phyloP scores from a whole-genome alignment of 2,329 filamentous ascomycete species.

The Pseudogymnoascus sp. region DNA sequence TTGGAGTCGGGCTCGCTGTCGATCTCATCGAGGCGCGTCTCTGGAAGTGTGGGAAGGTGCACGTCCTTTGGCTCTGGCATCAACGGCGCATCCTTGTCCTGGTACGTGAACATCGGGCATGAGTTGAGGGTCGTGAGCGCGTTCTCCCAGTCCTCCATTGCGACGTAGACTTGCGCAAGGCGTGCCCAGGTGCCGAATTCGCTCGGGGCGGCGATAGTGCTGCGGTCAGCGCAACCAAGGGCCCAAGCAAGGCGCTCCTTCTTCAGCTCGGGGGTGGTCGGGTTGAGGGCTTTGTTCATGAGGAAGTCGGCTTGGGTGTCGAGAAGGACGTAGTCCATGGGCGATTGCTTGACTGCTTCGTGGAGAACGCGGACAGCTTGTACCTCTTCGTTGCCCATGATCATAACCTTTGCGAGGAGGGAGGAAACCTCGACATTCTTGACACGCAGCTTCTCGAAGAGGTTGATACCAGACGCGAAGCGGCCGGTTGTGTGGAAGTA shows the following conservation, averaged over 20 bases:
- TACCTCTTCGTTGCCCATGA: slow-evolving; percentile 97
- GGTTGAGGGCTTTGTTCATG: slow-evolving; percentile 67
- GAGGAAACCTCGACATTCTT: slow-evolving; percentile 93
- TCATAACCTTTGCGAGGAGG: slow-evolving; percentile 79
- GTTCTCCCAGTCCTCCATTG: slow-evolving; percentile 93
- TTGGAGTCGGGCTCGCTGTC: slow-evolving; percentile 82
- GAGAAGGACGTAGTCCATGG: slow-evolving; percentile 96
- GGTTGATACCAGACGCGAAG: slow-evolving; percentile 90
- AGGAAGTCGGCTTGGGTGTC: slow-evolving; percentile 92
- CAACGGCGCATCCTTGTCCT: slow-evolving; percentile 91
- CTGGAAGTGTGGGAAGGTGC: slow-evolving; percentile 76
- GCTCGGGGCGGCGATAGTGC: slow-evolving; percentile 89
- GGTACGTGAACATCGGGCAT: slow-evolving; percentile 99
- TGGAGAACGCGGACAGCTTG: slow-evolving; percentile 83
- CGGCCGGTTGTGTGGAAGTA: slow-evolving; percentile 95
- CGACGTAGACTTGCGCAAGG: slow-evolving; percentile 87
- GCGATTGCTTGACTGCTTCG: slow-evolving; percentile 80
- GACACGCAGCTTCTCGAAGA: slow-evolving; percentile 90
- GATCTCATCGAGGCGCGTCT: slow-evolving; percentile 91
- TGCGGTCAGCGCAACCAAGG: slow-evolving; percentile 85
- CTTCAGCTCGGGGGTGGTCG: slow-evolving; percentile 48
- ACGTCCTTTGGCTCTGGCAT: slow-evolving; percentile 92
- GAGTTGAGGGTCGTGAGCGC: slow-evolving; percentile 94
- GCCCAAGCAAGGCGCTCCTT: slow-evolving; percentile 75
- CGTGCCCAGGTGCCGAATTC: slow-evolving; percentile 97